These are phyloP conservation scores for Pogostemon cablin DNA, from an alignment of 257 asterid genomes.

Conservation along the genomic window DNA sequence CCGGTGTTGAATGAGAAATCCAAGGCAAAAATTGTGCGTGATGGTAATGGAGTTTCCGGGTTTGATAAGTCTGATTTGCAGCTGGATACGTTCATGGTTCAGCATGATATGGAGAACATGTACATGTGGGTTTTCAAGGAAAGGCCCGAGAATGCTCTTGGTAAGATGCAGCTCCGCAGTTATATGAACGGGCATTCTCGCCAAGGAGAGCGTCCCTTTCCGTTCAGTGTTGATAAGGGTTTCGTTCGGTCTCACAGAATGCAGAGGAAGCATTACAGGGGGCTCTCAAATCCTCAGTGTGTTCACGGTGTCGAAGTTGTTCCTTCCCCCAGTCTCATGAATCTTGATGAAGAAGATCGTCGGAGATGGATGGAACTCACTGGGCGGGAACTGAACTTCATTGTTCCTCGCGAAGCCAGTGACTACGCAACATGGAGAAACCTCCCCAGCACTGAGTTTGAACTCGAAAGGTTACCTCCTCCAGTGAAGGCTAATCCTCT, in stretches of 20 bases:
- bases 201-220: slow-evolving; percentile 88
- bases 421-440: slow-evolving; percentile 85
- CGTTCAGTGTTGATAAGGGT: slow-evolving; percentile 82
- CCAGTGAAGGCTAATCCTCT: slow-evolving; percentile 47
- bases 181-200: slow-evolving; percentile 98
- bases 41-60: slow-evolving; percentile 79
- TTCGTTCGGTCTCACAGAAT: slow-evolving; percentile 90
- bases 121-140: slow-evolving; percentile 98
- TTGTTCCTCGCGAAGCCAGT: slow-evolving; percentile 72
- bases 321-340: slow-evolving; percentile 61
- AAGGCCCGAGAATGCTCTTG: slow-evolving; percentile 84
- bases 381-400: slow-evolving; percentile 70
- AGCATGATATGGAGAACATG: slow-evolving; percentile 97
- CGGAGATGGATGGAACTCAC: slow-evolving; percentile 89
- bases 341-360: slow-evolving; percentile 68
- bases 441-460: slow-evolving; percentile 74
- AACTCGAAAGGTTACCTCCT: slow-evolving; percentile 64
- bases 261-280: slow-evolving; percentile 95
- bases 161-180: slow-evolving; percentile 97
- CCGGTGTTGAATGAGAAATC: slow-evolving; percentile 86
- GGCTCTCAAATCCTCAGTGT: slow-evolving; percentile 94
- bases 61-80: slow-evolving; percentile 82
- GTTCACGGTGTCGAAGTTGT: slow-evolving; percentile 89
- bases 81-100: slow-evolving; percentile 89
- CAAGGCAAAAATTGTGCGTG: slow-evolving; percentile 67